Percentiles rank a stretch among this genome's conserved stretches.
Evolutionary conservation across 208 protist genomes (phyloP).

Genomic region (Balamuthia mandrillaris): DNA sequence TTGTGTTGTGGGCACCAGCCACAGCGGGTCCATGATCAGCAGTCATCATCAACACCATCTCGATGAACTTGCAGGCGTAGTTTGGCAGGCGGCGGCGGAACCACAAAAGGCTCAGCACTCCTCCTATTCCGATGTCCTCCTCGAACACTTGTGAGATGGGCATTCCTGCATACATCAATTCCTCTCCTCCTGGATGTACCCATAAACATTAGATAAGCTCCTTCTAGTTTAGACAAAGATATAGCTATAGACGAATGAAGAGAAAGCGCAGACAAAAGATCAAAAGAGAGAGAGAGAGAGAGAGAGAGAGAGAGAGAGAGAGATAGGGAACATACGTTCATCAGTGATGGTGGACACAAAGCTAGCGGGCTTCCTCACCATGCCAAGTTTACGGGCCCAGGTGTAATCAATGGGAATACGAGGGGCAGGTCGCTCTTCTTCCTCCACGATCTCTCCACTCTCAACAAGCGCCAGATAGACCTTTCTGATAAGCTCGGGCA

Average conservation of each 20-base stretch:
- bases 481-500: slow-evolving; percentile 59
- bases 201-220: neutral
- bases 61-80: slow-evolving; percentile 79
- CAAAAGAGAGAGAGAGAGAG: neutral
- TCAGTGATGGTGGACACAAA: slow-evolving; percentile 27
- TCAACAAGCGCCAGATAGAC: slow-evolving; percentile 57
- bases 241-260: neutral
- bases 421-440: slow-evolving; percentile 55
- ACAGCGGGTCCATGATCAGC: slow-evolving; percentile 83
- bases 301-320: neutral
- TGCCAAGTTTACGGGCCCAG: slow-evolving; percentile 50
- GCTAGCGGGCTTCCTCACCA: slow-evolving; percentile 1
- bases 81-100: slow-evolving; percentile 73
- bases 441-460: slow-evolving; percentile 36
- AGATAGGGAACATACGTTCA: neutral
- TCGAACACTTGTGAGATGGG: slow-evolving; percentile 71
- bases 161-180: slow-evolving; percentile 76
- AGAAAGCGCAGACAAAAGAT: neutral
- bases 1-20: slow-evolving; percentile 82
- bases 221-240: neutral
- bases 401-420: slow-evolving; percentile 65
- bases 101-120: slow-evolving; percentile 78
- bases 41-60: slow-evolving; percentile 76
- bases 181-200: slow-evolving; percentile 75
- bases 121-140: slow-evolving; percentile 73